A percentile compares a stretch with the other conserved stretches of the same genome.
These are phyloP conservation scores for Hydnomerulius pinastri DNA, from an alignment of 768 basidiomycete species.

Conservation along the genomic window DNA sequence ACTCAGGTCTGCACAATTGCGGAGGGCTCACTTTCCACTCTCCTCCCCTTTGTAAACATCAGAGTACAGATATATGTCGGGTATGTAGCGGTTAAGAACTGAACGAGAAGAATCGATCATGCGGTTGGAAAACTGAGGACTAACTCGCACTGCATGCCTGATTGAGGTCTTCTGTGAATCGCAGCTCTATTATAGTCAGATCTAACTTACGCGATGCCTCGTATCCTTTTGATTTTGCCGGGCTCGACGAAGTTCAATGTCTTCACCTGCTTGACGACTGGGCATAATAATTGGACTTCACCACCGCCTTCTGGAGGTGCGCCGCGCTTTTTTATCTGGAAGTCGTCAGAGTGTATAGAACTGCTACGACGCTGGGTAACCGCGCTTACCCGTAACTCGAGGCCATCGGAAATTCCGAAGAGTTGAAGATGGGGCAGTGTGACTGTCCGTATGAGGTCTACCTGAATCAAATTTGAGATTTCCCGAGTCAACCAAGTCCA, in stretches of 20 bases:
- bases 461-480: conserved; percentile 45
- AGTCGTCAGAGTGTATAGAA: neutral
- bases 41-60: conserved; percentile 98
- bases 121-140: conserved; percentile 95
- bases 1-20: neutral
- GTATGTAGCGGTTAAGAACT: conserved; percentile 92
- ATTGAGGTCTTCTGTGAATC: neutral
- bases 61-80: conserved; percentile 97
- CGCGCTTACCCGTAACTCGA: conserved; percentile 76
- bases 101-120: conserved; percentile 96
- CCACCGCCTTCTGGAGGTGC: conserved; percentile 90
- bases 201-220: conserved; percentile 85
- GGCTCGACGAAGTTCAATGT: conserved; percentile 90
- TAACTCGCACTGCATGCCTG: conserved; percentile 95
- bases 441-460: conserved; percentile 85
- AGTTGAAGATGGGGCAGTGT: conserved; percentile 88
- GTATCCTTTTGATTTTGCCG: conserved; percentile 91
- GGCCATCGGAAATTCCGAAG: conserved; percentile 86
- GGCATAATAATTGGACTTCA: conserved; percentile 91
- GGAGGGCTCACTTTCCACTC: conserved; percentile 85
- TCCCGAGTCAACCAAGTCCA: conserved; percentile 12
- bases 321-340: conserved; percentile 94
- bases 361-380: neutral
- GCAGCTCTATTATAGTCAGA: neutral
- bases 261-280: conserved; percentile 87